Evolutionary conservation across 75 land plant species (phyloP).

Genomic region (Cunninghamia lanceolata): DNA sequence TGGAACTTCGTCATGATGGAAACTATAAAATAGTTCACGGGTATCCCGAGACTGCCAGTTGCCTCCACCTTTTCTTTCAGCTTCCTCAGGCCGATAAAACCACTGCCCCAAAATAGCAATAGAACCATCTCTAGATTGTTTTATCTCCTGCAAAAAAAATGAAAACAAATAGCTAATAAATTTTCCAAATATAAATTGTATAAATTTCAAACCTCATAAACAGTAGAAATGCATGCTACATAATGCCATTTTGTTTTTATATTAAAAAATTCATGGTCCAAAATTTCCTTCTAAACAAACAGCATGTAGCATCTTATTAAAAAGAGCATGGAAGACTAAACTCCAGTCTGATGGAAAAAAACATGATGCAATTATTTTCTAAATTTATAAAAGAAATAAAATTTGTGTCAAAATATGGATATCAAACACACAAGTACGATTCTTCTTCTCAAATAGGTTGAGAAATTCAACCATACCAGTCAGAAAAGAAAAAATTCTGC

Average conservation of each 20-base stretch:
- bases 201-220: background rate
- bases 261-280: background rate
- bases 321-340: background rate
- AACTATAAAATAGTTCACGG: constrained; percentile 97
- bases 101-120: constrained; percentile 90
- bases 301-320: background rate
- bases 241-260: background rate
- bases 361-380: background rate
- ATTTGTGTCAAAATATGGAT: background rate
- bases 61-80: constrained; percentile 85
- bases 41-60: constrained; percentile 76
- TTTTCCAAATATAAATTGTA: background rate
- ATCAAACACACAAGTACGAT: background rate
- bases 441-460: background rate
- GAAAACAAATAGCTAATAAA: background rate
- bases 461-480: background rate
- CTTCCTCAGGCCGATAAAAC: constrained; percentile 99
- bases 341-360: background rate
- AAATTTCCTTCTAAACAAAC: background rate
- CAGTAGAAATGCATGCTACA: background rate
- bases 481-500: background rate
- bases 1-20: constrained; percentile 90
- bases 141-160: constrained; percentile 61
- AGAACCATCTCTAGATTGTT: constrained; percentile 68
- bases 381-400: background rate